A percentile compares a stretch with the other conserved stretches of the same genome.
Conservation (phyloP, 2,329 filamentous ascomycete genomes). For the Paracamarosporium sp. region DNA sequence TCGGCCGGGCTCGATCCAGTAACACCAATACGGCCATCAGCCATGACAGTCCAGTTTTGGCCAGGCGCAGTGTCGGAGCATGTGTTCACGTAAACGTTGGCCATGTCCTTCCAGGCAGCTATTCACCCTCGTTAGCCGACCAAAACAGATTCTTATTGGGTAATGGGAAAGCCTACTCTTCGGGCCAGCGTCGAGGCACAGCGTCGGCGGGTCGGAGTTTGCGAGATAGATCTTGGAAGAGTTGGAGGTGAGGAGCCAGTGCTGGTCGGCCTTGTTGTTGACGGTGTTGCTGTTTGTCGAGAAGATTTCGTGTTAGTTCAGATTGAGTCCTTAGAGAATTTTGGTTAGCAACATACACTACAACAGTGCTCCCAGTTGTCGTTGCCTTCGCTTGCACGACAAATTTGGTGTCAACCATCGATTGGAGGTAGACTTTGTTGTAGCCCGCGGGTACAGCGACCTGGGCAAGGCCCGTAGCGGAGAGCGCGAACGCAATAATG, state of each 20-base stretch:
- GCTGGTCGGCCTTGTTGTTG: slow-evolving; percentile 30
- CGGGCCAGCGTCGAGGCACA: slow-evolving; percentile 39
- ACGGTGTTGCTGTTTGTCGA: slow-evolving; percentile 30
- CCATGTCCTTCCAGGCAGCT: slow-evolving; percentile 43
- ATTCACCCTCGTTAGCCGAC: neutral
- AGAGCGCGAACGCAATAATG: slow-evolving; percentile 26
- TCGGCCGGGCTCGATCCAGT: slow-evolving; percentile 17
- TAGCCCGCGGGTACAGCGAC: slow-evolving; percentile 28
- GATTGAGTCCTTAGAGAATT: neutral
- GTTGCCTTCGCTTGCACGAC: slow-evolving; percentile 34
- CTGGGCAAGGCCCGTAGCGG: slow-evolving; percentile 27
- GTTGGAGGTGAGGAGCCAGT: slow-evolving; percentile 36
- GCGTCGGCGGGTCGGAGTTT: slow-evolving; percentile 20
- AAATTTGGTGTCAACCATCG: slow-evolving; percentile 34
- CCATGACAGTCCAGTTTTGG: slow-evolving; percentile 36
- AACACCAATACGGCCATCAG: slow-evolving; percentile 37
- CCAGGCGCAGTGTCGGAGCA: slow-evolving; percentile 28
- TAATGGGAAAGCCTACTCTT: slow-evolving; percentile 19
- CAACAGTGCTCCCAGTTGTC: slow-evolving; percentile 26
- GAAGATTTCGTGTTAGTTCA: slow-evolving; percentile 1
- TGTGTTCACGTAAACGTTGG: slow-evolving; percentile 29
- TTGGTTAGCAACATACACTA: slow-evolving; percentile 30
- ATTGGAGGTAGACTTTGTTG: slow-evolving; percentile 37
- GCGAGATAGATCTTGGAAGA: slow-evolving; percentile 34
- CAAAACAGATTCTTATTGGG: neutral